A percentile compares a stretch with the other conserved stretches of the same genome.
These are phyloP conservation scores for Micromonas pusilla DNA, from an alignment of 139 green algal genomes.

Conservation along the genomic window DNA sequence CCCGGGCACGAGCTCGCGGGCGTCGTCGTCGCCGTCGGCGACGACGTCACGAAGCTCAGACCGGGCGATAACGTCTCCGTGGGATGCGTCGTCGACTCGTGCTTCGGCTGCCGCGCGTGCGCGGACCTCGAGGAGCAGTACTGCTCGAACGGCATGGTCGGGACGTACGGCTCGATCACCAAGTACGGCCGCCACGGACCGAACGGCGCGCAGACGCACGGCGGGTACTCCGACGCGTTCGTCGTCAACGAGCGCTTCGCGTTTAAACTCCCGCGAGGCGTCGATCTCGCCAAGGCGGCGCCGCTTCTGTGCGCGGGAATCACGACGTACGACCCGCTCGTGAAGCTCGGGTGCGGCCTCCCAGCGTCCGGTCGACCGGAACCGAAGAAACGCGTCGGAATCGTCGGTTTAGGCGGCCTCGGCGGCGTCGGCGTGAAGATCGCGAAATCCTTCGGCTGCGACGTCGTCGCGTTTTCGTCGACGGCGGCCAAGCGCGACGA, in stretches of 20 bases:
- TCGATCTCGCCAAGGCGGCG: background rate
- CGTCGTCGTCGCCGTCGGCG: constrained; percentile 11
- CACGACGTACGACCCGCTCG: constrained; percentile 28
- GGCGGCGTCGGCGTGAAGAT: constrained; percentile 21
- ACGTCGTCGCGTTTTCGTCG: constrained; percentile 21
- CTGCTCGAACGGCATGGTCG: background rate
- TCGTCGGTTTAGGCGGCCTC: constrained; percentile 23
- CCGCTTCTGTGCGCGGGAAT: constrained; percentile 33
- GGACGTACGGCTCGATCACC: constrained; percentile 16
- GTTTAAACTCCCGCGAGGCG: constrained; percentile 10
- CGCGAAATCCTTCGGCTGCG: constrained; percentile 13
- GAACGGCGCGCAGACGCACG: background rate
- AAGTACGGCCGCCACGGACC: constrained; percentile 4
- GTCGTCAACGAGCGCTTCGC: constrained; percentile 29
- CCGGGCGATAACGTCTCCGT: constrained; percentile 30
- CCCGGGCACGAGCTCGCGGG: constrained; percentile 32
- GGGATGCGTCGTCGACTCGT: constrained; percentile 34
- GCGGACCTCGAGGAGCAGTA: constrained; percentile 26
- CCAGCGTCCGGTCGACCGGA: too few relatives aligned
- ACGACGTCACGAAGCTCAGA: constrained; percentile 3
- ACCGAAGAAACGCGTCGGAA: background rate
- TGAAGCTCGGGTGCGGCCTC: background rate
- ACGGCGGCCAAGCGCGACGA: background rate
- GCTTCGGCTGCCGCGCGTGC: constrained; percentile 15
- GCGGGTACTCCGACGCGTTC: constrained; percentile 24